Conservation (phyloP, 192 early-diverging fungal species). For the Entomortierella lignicola region DNA sequence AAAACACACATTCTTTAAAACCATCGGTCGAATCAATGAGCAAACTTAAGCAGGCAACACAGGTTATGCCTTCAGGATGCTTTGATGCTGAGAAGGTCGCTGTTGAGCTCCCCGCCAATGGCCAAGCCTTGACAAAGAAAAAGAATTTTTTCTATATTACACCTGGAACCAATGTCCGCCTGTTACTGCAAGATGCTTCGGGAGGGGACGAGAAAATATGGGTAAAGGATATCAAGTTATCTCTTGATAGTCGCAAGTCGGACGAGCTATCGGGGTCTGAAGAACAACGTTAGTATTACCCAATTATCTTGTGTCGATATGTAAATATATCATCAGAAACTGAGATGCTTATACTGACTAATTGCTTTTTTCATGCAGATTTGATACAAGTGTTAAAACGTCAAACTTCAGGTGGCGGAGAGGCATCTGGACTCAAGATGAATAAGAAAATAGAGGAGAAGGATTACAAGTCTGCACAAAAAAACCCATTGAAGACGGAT, state of each 20-base stretch:
- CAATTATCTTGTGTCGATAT: not conserved
- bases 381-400: slow-evolving; percentile 37
- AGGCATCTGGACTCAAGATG: slow-evolving; percentile 40
- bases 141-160: slow-evolving; percentile 45
- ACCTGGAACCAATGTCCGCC: slow-evolving; percentile 40
- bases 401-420: slow-evolving; percentile 25
- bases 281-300: slow-evolving; percentile 30
- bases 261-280: slow-evolving; percentile 33
- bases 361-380: slow-evolving; percentile 6
- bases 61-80: slow-evolving; percentile 48
- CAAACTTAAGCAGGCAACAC: slow-evolving; percentile 18
- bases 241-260: slow-evolving; percentile 29
- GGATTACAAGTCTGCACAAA: slow-evolving; percentile 22
- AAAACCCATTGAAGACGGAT: slow-evolving; percentile 38
- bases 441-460: slow-evolving; percentile 54
- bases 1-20: slow-evolving; percentile 17
- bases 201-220: slow-evolving; percentile 39
- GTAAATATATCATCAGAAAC: too few relatives aligned
- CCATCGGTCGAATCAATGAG: slow-evolving; percentile 21
- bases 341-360: not conserved
- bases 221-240: slow-evolving; percentile 38
- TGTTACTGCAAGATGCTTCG: slow-evolving; percentile 36
- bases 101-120: slow-evolving; percentile 27
- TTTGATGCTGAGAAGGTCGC: slow-evolving; percentile 41
- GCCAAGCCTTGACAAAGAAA: slow-evolving; percentile 35